These are phyloP conservation scores for Debaryomycetaceae sp. DNA, from an alignment of 1,139 yeast species.

Conservation along the genomic window DNA sequence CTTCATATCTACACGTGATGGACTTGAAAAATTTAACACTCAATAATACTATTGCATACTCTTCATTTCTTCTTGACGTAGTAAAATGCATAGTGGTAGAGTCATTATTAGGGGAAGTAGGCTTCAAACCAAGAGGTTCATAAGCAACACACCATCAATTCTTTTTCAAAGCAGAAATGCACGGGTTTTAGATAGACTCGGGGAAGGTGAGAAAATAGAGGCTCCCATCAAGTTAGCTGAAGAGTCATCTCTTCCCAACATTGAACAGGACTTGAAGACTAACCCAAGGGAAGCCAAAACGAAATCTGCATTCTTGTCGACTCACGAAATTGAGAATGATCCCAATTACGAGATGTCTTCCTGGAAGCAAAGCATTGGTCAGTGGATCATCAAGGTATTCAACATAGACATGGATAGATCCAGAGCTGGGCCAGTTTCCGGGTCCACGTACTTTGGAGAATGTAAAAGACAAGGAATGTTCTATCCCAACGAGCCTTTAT, in stretches of 20 bases:
- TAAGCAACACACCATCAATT: slow-evolving; percentile 1
- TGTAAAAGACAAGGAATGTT: slow-evolving; percentile 83
- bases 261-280: slow-evolving; percentile 38
- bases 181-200: slow-evolving; percentile 18
- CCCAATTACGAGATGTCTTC: slow-evolving; percentile 54
- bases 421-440: slow-evolving; percentile 93
- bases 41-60: not conserved
- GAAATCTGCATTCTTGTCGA: slow-evolving; percentile 50
- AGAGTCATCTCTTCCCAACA: slow-evolving; percentile 46
- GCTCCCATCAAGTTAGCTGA: slow-evolving; percentile 47
- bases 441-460: slow-evolving; percentile 78
- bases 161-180: slow-evolving; percentile 10
- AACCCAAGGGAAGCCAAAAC: slow-evolving; percentile 40
- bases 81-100: not conserved
- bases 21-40: not conserved
- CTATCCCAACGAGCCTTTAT: slow-evolving; percentile 65
- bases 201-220: slow-evolving; percentile 20
- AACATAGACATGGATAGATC: slow-evolving; percentile 87
- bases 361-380: slow-evolving; percentile 74
- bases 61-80: not conserved
- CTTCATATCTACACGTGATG: not conserved
- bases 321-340: slow-evolving; percentile 56
- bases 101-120: not conserved
- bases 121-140: slow-evolving; percentile 1
- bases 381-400: slow-evolving; percentile 61